Percentiles rank a stretch among this genome's conserved stretches.
Conservation (phyloP, 1,284 basidiomycete species). For the Erythrobasidium hasegawianum region DNA sequence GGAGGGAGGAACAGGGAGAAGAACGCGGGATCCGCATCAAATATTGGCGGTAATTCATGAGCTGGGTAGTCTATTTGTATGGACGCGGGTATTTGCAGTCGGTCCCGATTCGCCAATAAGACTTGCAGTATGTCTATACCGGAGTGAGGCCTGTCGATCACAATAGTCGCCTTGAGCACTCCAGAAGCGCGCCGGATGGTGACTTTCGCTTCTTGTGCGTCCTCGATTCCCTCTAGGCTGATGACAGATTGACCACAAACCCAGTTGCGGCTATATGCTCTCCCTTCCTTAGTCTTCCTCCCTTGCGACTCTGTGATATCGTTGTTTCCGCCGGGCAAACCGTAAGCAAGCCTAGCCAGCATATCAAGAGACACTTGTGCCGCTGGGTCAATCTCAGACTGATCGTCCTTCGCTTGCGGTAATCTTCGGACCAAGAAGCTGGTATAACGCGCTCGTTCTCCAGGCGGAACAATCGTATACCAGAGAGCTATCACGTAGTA, state of each 20-base stretch:
- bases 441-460: conserved; percentile 76
- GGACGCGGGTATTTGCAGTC: not conserved
- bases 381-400: conserved; percentile 72
- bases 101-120: not conserved
- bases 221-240: conserved; percentile 70
- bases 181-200: conserved; percentile 84
- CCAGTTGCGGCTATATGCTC: conserved; percentile 64
- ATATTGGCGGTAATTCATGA: not conserved
- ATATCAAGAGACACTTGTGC: conserved; percentile 98
- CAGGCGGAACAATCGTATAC: conserved; percentile 87
- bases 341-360: conserved; percentile 87
- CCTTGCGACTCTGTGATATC: not conserved
- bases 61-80: not conserved
- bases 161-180: conserved; percentile 42
- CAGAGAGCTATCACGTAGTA: conserved; percentile 92
- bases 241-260: conserved; percentile 67
- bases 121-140: conserved; percentile 6
- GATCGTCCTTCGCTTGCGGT: conserved; percentile 78
- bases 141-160: not conserved
- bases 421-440: conserved; percentile 83
- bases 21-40: conserved; percentile 23
- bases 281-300: conserved; percentile 57
- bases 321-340: not conserved
- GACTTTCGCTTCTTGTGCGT: conserved; percentile 86
- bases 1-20: conserved; percentile 25